Conservation (phyloP, 345 rosid species). For the Mallotus nudiflorus region DNA sequence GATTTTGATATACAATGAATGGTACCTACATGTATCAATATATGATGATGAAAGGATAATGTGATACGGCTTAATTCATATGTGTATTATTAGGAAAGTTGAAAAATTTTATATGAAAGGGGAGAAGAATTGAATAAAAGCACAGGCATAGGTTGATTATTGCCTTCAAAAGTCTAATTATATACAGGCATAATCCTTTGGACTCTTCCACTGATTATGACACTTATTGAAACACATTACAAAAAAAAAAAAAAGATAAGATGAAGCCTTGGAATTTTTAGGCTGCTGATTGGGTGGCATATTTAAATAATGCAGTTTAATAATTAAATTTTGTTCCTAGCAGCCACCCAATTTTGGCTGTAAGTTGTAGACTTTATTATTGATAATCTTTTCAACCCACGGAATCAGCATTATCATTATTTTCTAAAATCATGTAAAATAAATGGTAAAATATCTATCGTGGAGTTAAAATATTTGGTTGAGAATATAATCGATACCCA, state of each 20-base stretch:
- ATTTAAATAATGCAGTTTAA: not conserved
- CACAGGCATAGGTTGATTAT: not conserved
- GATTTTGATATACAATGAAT: too few species aligned
- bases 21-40: too few species aligned
- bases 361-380: too few species aligned
- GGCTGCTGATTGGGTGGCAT: not conserved
- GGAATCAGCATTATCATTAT: too few species aligned
- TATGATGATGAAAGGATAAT: too few species aligned
- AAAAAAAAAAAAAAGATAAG: not conserved
- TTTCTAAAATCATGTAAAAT: too few species aligned
- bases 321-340: not conserved
- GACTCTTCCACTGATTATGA: constrained; percentile 8
- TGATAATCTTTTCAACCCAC: too few species aligned
- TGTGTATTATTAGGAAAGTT: not conserved
- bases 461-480: too few species aligned
- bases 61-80: not conserved
- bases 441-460: too few species aligned
- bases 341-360: constrained; percentile 14
- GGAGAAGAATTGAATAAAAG: constrained; percentile 21
- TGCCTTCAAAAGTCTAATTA: constrained; percentile 21
- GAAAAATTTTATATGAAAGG: not conserved
- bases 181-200: constrained; percentile 2
- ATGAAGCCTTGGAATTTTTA: constrained; percentile 17
- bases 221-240: constrained; percentile 10
- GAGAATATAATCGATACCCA: too few species aligned